Evolutionary conservation across 2,329 filamentous ascomycete species (phyloP), one percentile per base, ranked within the genome.

Genomic region (Tolypocladium sp.): DNA sequence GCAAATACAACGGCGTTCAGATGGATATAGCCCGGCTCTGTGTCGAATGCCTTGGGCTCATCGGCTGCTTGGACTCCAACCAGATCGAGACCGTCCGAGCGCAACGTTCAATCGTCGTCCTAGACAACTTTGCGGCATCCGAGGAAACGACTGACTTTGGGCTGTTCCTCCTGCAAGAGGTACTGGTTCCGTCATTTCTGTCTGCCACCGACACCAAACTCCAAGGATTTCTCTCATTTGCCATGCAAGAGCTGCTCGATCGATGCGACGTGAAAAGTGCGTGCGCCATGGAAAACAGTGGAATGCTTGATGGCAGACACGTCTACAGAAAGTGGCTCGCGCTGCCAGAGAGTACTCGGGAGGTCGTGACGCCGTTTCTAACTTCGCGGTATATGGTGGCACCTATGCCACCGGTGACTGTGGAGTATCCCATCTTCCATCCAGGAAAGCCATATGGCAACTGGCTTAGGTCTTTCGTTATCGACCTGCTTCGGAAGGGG

Each of bases 21-120:
- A 71, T 79, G 9, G 83, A 85, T 15, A 89, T 97, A 58, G 81
- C 87, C 56, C 79, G 84, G 22, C 78, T 95, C 3, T 91, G 90
- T 62, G 89, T 91, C 17, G 85, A 89, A 67, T 94, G 91, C 63
- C 80, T 99, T 44, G 95, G 95, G 0, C 80, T 95, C 25, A 86
- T 99, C 57, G 94, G 95, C 8, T 96, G 92, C 64, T 77, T 99
- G 27, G 95, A 99, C 71, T 88, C 93, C 1, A 96, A 96, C 67
- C 86, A 90, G 60, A 84, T 97, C 2, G 94, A 99, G 67, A 85
- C 85, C 0, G 82, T 89, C 13, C 84, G 90, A 59, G 88, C 90
- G 66, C 88, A 91, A 65, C 86, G 84, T 63, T 88, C 91, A n/a
- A 89, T 97, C 57, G 84, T 97, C 30, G 86, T 97, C 56, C 75